Percentiles rank a stretch among this genome's conserved stretches.
These are phyloP conservation scores for Pelagophyceae sp. DNA, from an alignment of 352 stramenopile species.

Conservation along the genomic window DNA sequence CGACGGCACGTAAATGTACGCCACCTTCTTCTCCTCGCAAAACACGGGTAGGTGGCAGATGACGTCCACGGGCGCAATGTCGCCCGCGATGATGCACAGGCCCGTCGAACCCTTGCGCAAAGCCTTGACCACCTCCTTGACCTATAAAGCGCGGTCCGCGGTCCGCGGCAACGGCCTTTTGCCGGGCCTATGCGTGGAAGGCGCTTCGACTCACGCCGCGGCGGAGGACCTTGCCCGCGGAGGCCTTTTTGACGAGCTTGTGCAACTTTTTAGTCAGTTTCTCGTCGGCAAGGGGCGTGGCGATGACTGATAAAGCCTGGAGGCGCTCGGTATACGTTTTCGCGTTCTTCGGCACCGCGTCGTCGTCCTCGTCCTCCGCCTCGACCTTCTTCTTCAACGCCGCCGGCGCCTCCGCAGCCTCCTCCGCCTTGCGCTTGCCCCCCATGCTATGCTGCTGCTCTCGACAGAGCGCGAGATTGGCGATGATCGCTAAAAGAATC, in stretches of 20 bases:
- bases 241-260: slow-evolving; percentile 69
- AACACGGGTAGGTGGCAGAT: slow-evolving; percentile 96
- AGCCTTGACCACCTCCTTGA: slow-evolving; percentile 99
- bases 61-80: slow-evolving; percentile 99
- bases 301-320: slow-evolving; percentile 71
- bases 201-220: slow-evolving; percentile 64
- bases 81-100: slow-evolving; percentile 93
- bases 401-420: neutral
- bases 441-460: too few species aligned
- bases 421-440: slow-evolving; percentile 16
- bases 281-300: slow-evolving; percentile 91
- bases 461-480: too few species aligned
- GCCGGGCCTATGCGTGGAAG: too few species aligned
- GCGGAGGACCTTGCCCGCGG: slow-evolving; percentile 89
- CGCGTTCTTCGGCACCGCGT: neutral
- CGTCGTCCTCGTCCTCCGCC: neutral
- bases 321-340: slow-evolving; percentile 54
- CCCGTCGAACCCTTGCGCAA: slow-evolving; percentile 91
- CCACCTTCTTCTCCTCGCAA: slow-evolving; percentile 95
- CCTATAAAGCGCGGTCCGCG: too few species aligned
- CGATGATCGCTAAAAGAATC: too few species aligned
- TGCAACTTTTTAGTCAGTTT: slow-evolving; percentile 72
- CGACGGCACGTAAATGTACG: slow-evolving; percentile 89
- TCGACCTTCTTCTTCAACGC: slow-evolving; percentile 1
- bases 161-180: too few species aligned